A percentile compares a stretch with the other conserved stretches of the same genome.
Evolutionary conservation across 2,329 filamentous ascomycete genomes (phyloP).

Genomic region (Leptoxyphium fumago): DNA sequence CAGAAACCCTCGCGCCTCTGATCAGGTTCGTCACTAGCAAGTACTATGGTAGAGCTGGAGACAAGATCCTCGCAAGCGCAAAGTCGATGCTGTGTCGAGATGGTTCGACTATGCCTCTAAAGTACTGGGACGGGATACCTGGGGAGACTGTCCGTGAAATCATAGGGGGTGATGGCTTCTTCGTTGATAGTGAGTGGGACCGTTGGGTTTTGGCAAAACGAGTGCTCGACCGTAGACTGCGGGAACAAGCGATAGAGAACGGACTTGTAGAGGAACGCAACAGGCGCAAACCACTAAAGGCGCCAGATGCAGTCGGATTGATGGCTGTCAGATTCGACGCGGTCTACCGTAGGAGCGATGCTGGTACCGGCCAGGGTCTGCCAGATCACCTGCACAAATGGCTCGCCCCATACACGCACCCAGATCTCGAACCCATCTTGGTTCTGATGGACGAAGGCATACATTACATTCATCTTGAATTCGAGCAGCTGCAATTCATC

Average conservation of each 20-base stretch:
- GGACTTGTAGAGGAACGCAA: conserved; percentile 32
- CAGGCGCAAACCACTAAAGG: conserved; percentile 28
- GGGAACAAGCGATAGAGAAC: conserved; percentile 31
- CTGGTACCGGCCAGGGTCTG: conserved; percentile 22
- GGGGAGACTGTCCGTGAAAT: conserved; percentile 44
- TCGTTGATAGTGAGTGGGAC: conserved; percentile 42
- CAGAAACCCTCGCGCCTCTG: conserved; percentile 32
- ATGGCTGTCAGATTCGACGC: conserved; percentile 39
- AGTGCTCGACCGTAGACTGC: conserved; percentile 37
- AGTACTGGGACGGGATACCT: conserved; percentile 42
- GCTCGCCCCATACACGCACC: conserved; percentile 37
- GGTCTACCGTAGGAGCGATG: conserved; percentile 33
- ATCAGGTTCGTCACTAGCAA: conserved; percentile 40
- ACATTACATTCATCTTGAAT: conserved; percentile 44
- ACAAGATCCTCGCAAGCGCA: conserved; percentile 40
- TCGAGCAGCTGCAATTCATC: conserved; percentile 43
- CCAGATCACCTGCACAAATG: conserved; percentile 33
- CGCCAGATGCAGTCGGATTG: conserved; percentile 32
- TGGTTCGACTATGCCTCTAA: conserved; percentile 40
- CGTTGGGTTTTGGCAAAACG: conserved; percentile 41
- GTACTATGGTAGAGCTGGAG: conserved; percentile 41
- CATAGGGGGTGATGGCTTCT: conserved; percentile 44
- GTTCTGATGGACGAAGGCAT: conserved; percentile 44
- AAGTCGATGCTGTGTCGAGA: conserved; percentile 44
- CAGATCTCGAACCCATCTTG: conserved; percentile 40